Conservation (phyloP, 2,329 filamentous ascomycete species). For the Tolypocladium inflatum region DNA sequence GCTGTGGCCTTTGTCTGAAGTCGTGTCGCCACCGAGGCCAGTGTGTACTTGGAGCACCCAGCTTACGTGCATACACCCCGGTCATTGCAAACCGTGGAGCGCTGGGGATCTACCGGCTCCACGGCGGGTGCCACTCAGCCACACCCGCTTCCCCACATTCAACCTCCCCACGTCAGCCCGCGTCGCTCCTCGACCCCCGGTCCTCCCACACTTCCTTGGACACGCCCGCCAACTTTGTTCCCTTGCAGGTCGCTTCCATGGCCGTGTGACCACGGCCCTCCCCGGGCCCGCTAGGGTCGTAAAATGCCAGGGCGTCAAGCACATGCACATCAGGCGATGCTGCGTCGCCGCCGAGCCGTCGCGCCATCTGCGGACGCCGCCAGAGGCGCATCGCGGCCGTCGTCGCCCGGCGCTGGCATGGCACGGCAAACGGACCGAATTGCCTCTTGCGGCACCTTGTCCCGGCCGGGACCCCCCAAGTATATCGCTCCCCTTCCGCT, state of each 20-base stretch:
- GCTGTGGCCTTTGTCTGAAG: background rate
- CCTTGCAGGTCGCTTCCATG: background rate
- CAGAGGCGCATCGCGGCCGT: background rate
- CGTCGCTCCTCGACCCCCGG: background rate
- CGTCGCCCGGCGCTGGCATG: background rate
- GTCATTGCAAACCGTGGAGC: background rate
- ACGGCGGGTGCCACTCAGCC: background rate
- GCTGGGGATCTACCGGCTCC: background rate
- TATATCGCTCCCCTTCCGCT: background rate
- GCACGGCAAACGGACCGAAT: constrained; percentile 21
- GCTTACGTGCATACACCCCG: background rate
- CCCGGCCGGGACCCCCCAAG: background rate
- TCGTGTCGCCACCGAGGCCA: background rate
- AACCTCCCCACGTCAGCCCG: background rate
- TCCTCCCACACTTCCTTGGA: background rate
- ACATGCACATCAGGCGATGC: background rate
- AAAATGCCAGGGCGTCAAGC: background rate
- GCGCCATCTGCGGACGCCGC: background rate
- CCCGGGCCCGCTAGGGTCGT: background rate
- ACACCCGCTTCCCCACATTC: background rate
- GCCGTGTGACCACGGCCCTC: background rate
- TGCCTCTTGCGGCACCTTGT: background rate
- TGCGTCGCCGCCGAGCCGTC: background rate
- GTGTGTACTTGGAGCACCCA: background rate
- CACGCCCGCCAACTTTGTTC: background rate